Evolutionary conservation across 2,329 filamentous ascomycete species (phyloP), one percentile per base, ranked within the genome.

Genomic region (Akanthomyces dipterigenus): DNA sequence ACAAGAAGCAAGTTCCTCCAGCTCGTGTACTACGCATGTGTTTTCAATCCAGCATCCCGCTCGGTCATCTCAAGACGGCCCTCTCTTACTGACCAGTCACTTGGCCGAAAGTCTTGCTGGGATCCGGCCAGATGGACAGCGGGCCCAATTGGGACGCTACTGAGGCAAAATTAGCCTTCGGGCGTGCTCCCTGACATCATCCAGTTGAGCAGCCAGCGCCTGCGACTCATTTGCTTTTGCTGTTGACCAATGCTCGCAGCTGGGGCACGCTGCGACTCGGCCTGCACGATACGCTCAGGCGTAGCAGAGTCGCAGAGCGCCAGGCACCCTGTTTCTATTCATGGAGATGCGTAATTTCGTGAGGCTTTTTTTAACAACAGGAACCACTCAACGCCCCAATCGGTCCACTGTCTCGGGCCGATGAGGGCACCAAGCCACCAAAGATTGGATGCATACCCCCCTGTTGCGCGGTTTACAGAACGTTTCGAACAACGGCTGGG

Each of bases 391-490:
- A 54, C 36, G 31, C 49, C 49, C 49, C 58, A 42, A 22, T 9
- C 42, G 50, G 42, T 61, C 58, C 58, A 61, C 58, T 14, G 50
- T 49, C 58, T 61, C 58, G 58, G 58, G 22, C 58, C 58, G 58
- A 61, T 61, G 50, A 55, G 40, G 11, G 3, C 6, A 48, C 9
- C 38, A 61, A 49, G 58, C 50, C 58, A 46, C 57, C 34, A 22
- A 28, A 60, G 48, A 60, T 60, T 49, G 48, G 56, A 53, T 60
- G 48, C 26, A 45, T 43, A 36, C 31, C 38, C 56, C 56, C 48
- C 45, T 50, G 34, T 46, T 43, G 46, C 45, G n/a, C 40, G 46
- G 42, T 49, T 59, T 59, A 5, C 38, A 16, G 18, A 24, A 16
- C 22, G 49, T 26, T 49, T 49, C 50, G 34, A 53, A 24, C 2